phyloP scores from a whole-genome alignment of 2,329 filamentous ascomycete genomes.

The Didymella lethalis region DNA sequence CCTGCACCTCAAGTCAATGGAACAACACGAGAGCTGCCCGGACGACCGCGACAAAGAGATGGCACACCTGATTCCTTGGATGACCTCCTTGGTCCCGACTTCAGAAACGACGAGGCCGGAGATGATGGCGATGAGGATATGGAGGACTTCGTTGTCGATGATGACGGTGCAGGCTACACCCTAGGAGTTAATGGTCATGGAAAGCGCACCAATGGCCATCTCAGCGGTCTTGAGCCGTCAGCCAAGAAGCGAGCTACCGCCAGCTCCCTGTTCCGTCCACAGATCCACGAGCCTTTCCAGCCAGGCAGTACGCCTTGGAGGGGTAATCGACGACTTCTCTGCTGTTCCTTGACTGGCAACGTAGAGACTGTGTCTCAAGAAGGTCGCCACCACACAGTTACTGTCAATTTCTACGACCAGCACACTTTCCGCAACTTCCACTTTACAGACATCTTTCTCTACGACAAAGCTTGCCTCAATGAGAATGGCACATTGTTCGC shows the following conservation, averaged over 20 bases:
- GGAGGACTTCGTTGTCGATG: slow-evolving; percentile 90
- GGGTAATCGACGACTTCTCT: slow-evolving; percentile 91
- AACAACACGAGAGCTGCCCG: slow-evolving; percentile 60
- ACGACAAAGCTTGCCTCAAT: slow-evolving; percentile 92
- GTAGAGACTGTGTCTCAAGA: slow-evolving; percentile 98
- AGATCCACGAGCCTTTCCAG: slow-evolving; percentile 86
- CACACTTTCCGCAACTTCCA: slow-evolving; percentile 93
- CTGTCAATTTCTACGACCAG: slow-evolving; percentile 96
- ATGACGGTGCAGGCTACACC: slow-evolving; percentile 91
- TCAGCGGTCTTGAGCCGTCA: slow-evolving; percentile 53
- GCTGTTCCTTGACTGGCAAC: slow-evolving; percentile 90
- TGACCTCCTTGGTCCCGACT: slow-evolving; percentile 74
- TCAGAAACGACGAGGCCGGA: slow-evolving; percentile 58
- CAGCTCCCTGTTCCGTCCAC: slow-evolving; percentile 63
- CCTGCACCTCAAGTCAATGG: slow-evolving; percentile 62
- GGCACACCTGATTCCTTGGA: slow-evolving; percentile 80
- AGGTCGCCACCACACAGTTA: slow-evolving; percentile 84
- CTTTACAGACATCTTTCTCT: slow-evolving; percentile 94
- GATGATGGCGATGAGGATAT: slow-evolving; percentile 54
- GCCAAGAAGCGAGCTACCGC: slow-evolving; percentile 62
- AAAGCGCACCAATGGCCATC: slow-evolving; percentile 65
- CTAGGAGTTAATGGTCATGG: slow-evolving; percentile 66
- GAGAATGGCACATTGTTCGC: slow-evolving; percentile 87
- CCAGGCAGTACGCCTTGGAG: slow-evolving; percentile 95
- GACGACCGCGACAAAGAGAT: slow-evolving; percentile 58